phyloP scores from a whole-genome alignment of 768 basidiomycete species.

The Leccinum disarticulatum region DNA sequence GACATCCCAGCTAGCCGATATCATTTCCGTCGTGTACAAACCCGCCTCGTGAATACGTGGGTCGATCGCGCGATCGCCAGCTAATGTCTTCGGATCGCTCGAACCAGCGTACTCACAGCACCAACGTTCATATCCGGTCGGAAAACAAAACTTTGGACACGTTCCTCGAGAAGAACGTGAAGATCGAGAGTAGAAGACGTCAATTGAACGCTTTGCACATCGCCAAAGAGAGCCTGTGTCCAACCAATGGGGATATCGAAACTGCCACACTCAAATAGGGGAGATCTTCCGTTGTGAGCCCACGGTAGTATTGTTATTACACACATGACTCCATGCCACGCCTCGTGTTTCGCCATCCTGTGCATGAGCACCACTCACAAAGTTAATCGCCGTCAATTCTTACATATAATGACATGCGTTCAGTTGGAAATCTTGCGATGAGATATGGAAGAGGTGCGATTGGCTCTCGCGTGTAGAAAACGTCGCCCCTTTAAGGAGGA shows the following conservation, averaged over 20 bases:
- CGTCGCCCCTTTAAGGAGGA: background rate
- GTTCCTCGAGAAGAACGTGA: background rate
- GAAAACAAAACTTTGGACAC: background rate
- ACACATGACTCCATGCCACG: background rate
- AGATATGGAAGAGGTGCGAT: background rate
- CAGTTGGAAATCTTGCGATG: background rate
- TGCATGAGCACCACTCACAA: background rate
- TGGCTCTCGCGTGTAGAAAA: background rate
- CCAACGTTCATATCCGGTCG: background rate
- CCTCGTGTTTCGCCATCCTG: conserved; percentile 18
- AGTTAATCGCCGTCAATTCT: conserved; percentile 14
- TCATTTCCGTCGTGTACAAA: background rate
- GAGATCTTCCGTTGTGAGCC: conserved; percentile 1
- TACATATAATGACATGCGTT: conserved; percentile 2
- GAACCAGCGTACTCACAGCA: background rate
- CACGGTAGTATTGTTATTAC: background rate
- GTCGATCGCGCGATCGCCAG: background rate
- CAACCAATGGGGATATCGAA: conserved; percentile 1
- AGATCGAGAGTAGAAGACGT: background rate
- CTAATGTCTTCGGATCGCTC: background rate
- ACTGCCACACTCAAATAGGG: background rate
- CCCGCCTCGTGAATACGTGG: background rate
- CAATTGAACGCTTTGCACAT: background rate
- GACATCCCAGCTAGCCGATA: background rate
- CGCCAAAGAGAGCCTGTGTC: background rate